Percentiles rank a stretch among this genome's conserved stretches.
These are phyloP conservation scores for Pinus tabuliformis DNA, from an alignment of 75 land plant species.

Conservation along the genomic window DNA sequence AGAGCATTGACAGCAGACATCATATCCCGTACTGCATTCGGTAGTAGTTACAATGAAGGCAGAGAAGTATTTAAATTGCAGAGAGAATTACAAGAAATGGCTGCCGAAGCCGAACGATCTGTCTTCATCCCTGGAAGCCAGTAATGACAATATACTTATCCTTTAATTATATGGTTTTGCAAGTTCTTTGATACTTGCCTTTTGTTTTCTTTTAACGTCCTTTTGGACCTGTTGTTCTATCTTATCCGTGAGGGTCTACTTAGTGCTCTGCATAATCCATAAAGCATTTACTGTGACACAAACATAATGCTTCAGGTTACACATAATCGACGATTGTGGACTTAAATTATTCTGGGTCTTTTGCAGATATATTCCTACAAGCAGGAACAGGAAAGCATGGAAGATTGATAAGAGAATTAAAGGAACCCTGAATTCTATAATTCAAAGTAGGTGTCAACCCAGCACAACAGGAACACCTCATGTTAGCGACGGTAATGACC, in stretches of 20 bases:
- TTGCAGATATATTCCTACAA: conserved; percentile 54
- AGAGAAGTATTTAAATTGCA: conserved; percentile 32
- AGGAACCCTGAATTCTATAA: conserved; percentile 29
- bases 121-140: conserved; percentile 30
- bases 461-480: conserved; percentile 13
- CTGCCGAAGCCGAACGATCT: neutral
- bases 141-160: conserved; percentile 10
- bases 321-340: too few relatives aligned
- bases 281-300: too few relatives aligned
- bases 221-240: too few relatives aligned
- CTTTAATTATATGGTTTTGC: too few relatives aligned
- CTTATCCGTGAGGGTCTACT: too few relatives aligned
- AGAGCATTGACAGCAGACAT: conserved; percentile 39
- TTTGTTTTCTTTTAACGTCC: too few relatives aligned
- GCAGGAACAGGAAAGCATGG: conserved; percentile 37
- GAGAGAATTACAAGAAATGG: conserved; percentile 13
- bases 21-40: conserved; percentile 51
- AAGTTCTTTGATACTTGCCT: too few relatives aligned
- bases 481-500: conserved; percentile 17
- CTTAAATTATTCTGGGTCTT: neutral
- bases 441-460: conserved; percentile 16
- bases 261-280: too few relatives aligned
- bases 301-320: too few relatives aligned
- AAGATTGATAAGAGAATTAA: conserved; percentile 35
- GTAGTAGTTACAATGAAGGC: conserved; percentile 48